Base-by-base conservation (phyloP, 768 basidiomycete genomes). In the Rhodotorula paludigena region DNA sequence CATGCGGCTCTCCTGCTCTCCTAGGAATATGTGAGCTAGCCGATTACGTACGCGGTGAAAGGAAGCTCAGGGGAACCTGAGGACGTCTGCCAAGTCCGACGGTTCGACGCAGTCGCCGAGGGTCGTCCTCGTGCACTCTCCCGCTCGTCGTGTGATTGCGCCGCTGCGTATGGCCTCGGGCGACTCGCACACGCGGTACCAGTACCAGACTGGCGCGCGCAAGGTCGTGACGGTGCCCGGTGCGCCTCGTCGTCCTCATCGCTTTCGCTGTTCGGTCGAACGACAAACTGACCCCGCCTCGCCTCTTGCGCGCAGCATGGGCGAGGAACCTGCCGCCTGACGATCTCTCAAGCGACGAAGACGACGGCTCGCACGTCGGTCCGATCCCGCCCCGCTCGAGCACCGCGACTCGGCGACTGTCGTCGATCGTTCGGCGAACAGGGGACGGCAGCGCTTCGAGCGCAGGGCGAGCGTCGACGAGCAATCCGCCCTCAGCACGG, bases 271-370 rank as follows among this genome's bases (percentile, higher is more conserved):
- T n/a, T n/a, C n/a, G n/a, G n/a, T n/a, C n/a, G n/a, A n/a, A n/a
- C n/a, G n/a, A n/a, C 36, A 44, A 47, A 32, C 47, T 41, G 38
- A 25, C 20, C 6, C 2, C 8, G 3, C 6, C 39, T 33, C 47
- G 21, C 47, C 6, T 21, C 33, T 21, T 6, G 28, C 1, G 10
- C 33, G 23, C 57, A 71, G 70, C 70, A 5, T 71, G 70, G 70
- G 70, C 70, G 1, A 38, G 66, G 4, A 64, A 67, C 33, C 58
- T 67, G 0, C 66, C 70, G 2, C 70, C 66, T 16, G 68, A 69
- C 11, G 70, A 71, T 48, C 57, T 67, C n/a, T 59, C 66, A 10
- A 58, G 60, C 38, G 66, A 68, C 38, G 67, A 71, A 21, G 41
- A 58, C 28, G 49, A 35, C 12, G 48, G 49, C 30, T 30, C 58